These are phyloP conservation scores for Linum trigynum DNA, from an alignment of 345 rosid species.

Conservation along the genomic window DNA sequence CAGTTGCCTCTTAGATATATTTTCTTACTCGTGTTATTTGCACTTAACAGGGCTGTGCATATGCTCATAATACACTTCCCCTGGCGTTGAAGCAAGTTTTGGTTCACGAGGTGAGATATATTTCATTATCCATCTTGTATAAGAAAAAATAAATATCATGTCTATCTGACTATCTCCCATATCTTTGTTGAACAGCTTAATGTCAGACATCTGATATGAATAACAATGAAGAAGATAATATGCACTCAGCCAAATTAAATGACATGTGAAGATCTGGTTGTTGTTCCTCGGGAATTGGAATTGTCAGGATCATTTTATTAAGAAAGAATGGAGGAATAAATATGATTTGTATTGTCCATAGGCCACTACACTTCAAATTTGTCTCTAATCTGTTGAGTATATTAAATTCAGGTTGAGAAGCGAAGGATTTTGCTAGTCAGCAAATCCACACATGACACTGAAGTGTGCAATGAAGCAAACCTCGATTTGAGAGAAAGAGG, in stretches of 20 bases:
- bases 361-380: neutral
- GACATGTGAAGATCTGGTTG: no score
- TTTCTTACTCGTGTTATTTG: conserved; percentile 16
- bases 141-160: neutral
- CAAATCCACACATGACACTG: conserved; percentile 27
- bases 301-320: no score
- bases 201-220: neutral
- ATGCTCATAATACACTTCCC: conserved; percentile 52
- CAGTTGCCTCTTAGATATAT: conserved; percentile 30
- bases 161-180: neutral
- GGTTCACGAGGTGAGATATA: conserved; percentile 64
- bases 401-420: conserved; percentile 62
- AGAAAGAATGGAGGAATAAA: no score
- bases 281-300: no score
- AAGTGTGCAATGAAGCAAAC: conserved; percentile 30
- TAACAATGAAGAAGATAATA: no score
- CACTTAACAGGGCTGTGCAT: conserved; percentile 45
- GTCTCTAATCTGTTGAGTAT: conserved; percentile 4
- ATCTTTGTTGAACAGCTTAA: neutral
- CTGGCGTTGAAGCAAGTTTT: conserved; percentile 73
- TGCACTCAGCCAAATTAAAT: no score
- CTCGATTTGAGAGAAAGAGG: conserved; percentile 17
- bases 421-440: conserved; percentile 70
- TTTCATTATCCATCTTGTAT: neutral
- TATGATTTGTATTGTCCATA: no score